Percentiles rank a stretch among this genome's conserved stretches.
phyloP scores from a whole-genome alignment of 768 basidiomycete genomes.

The Amanita pseudoporphyria region DNA sequence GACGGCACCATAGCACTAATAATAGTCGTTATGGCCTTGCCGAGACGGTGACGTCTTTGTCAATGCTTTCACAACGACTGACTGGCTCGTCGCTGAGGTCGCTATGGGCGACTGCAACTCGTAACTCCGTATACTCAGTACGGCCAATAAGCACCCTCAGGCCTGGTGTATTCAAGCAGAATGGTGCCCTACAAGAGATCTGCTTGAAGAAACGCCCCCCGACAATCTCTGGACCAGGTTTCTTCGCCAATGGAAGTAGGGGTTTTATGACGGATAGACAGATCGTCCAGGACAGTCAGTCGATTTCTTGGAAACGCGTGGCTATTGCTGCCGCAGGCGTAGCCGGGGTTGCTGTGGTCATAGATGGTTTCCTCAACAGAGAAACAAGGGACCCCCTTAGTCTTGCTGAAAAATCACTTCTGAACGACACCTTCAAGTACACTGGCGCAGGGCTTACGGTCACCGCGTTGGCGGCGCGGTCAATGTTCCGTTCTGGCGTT shows the following conservation, averaged over 20 bases:
- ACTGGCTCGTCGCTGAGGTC: not conserved
- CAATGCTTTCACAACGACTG: slow-evolving; percentile 2
- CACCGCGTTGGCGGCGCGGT: slow-evolving; percentile 73
- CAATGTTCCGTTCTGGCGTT: slow-evolving; percentile 59
- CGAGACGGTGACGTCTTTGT: not conserved
- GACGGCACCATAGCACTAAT: too few relatives aligned
- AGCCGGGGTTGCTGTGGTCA: slow-evolving; percentile 55
- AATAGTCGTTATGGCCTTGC: slow-evolving; percentile 2
- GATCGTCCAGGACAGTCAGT: slow-evolving; percentile 12
- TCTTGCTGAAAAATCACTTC: slow-evolving; percentile 50
- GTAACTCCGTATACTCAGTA: not conserved
- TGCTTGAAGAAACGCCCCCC: not conserved
- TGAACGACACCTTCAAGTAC: slow-evolving; percentile 76
- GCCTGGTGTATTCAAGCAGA: not conserved
- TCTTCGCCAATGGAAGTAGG: slow-evolving; percentile 20
- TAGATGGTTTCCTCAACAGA: slow-evolving; percentile 63
- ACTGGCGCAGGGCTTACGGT: slow-evolving; percentile 72
- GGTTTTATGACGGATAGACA: slow-evolving; percentile 32
- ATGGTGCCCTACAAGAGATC: not conserved
- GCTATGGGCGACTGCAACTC: not conserved
- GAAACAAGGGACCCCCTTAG: slow-evolving; percentile 67
- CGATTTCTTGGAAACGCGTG: slow-evolving; percentile 20
- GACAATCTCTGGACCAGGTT: not conserved
- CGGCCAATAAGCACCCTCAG: not conserved
- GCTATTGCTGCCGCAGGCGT: slow-evolving; percentile 53